Base-by-base conservation (phyloP, 78 protist species). In the Chrysochromulina parva region DNA sequence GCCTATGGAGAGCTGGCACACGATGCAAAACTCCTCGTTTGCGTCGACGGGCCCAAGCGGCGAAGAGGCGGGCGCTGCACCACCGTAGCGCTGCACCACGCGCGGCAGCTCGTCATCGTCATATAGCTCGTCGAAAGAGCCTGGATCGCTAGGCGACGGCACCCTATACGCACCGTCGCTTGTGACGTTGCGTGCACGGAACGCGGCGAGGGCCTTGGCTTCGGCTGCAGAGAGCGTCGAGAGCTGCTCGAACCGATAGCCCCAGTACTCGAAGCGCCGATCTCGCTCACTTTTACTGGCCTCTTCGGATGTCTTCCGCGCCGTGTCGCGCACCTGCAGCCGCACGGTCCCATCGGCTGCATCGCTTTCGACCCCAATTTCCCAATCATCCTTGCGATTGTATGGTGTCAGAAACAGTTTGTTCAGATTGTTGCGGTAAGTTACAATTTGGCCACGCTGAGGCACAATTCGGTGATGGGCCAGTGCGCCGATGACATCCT, bases 171-270 rank as follows among this genome's bases (percentile, higher is more conserved):
- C 62, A 6, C 62, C 62, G n/a, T n/a, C n/a, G n/a, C n/a, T n/a
- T n/a, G n/a, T n/a, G n/a, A n/a, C n/a, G n/a, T n/a, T n/a, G n/a
- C n/a, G n/a, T 11, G 62, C 62, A 11, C 62, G 62, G 11, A 11
- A 11, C 22, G 62, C 62, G 62, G 62, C 62, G n/a, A n/a, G n/a
- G 62, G 62, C 62, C 22, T 6, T 11, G 62, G 62, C 62, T 6
- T 3, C 85, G 65, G n/a, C 22, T 3, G n/a, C 28, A 2, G 10
- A 26, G 85, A 26, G 17, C 20, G 74, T 54, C n/a, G 24, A 0
- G 20, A 47, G n/a, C 71, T n/a, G 59, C 89, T 85, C 89, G 22
- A 85, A 85, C 7, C 6, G 3, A 57, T 85, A 85, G 54, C 89
- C 89, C 89, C 89, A 85, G 38, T 38, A 85, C 28, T 22, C 0